phyloP scores from a whole-genome alignment of 495 filamentous ascomycete species.

The Aspergillus ostianus region DNA sequence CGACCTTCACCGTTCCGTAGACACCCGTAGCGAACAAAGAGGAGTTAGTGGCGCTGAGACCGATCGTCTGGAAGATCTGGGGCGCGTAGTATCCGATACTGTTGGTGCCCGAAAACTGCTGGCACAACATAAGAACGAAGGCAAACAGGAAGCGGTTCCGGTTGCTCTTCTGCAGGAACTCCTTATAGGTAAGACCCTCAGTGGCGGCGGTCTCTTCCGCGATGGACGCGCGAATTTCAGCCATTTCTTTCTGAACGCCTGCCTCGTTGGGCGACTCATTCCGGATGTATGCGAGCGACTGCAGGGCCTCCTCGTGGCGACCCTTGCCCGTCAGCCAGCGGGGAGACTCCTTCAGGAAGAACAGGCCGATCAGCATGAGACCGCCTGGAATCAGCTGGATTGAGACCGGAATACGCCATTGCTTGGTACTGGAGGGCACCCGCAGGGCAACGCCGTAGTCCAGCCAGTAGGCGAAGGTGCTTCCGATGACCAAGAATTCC shows the following conservation, averaged over 20 bases:
- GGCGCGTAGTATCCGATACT: constrained; percentile 52
- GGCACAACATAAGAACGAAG: constrained; percentile 51
- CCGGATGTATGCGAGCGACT: constrained; percentile 42
- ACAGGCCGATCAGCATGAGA: constrained; percentile 47
- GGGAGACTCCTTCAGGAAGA: constrained; percentile 54
- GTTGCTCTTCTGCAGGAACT: constrained; percentile 38
- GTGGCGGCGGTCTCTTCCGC: constrained; percentile 40
- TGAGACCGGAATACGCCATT: constrained; percentile 54
- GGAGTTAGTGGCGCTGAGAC: constrained; percentile 40
- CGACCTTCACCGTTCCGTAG: constrained; percentile 53
- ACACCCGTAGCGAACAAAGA: constrained; percentile 52
- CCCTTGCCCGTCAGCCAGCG: constrained; percentile 54
- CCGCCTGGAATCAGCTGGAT: constrained; percentile 54
- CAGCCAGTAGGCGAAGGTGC: constrained; percentile 46
- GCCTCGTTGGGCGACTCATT: constrained; percentile 38
- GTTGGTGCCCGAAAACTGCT: constrained; percentile 55
- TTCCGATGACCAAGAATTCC: constrained; percentile 29
- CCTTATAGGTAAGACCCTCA: constrained; percentile 41
- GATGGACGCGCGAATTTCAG: constrained; percentile 56
- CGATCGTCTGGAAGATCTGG: constrained; percentile 50
- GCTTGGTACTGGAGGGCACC: constrained; percentile 37
- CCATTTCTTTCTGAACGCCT: constrained; percentile 53
- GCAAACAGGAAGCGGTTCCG: constrained; percentile 42
- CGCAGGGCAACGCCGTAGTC: constrained; percentile 52
- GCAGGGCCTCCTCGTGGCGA: constrained; percentile 44